Base-by-base conservation (phyloP, 1,139 yeast genomes). In the Geotrichum armillariae region DNA sequence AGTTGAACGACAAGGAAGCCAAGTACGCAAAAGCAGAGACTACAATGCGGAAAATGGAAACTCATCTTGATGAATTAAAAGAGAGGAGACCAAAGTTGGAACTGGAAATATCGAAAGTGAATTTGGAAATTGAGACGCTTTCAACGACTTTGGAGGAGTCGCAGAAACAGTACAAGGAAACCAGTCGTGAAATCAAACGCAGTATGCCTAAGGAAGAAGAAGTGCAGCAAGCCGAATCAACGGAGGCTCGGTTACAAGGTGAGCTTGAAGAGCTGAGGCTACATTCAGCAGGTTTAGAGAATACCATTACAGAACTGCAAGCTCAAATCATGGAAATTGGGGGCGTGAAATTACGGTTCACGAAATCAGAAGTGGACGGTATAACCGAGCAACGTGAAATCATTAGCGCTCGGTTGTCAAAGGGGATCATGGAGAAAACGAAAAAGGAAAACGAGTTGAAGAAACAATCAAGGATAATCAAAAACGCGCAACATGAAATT, bases 321-420 rank as follows among this genome's bases (percentile, higher is more conserved):
- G 88, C 83, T 52, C 77, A 83, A 62, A 88, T 94, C 33, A 81
- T 91, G 87, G 85, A 86, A 53, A 85, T 90, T 48, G 99, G 99
- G 49, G 99, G 99, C 57, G 84, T 87, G 11, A 83, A 83, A 56
- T 74, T 93, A 57, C 82, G 91, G 51, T 68, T 86, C 55, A 96
- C 90, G 61, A 86, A 82, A 58, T 79, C 94, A 1, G 85, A 82
- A 60, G 96, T 93, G 11, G 93, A 83, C 60, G 85, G 94, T 1
- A 73, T 86, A 35, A 74, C 75, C 44, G 89, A 86, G 59, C 79
- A 81, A 60, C 77, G 87, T 40, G 87, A 84, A 53, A 77, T 85
- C 18, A 69, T 81, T 20, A 73, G 70, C 32, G 81, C 80, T 38
- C 82, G 80, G 58, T 73, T 82, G n/a, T 75, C 85, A 3, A 78